Conservation (phyloP, 1,139 yeast species). For the Williopsis jadinii region DNA sequence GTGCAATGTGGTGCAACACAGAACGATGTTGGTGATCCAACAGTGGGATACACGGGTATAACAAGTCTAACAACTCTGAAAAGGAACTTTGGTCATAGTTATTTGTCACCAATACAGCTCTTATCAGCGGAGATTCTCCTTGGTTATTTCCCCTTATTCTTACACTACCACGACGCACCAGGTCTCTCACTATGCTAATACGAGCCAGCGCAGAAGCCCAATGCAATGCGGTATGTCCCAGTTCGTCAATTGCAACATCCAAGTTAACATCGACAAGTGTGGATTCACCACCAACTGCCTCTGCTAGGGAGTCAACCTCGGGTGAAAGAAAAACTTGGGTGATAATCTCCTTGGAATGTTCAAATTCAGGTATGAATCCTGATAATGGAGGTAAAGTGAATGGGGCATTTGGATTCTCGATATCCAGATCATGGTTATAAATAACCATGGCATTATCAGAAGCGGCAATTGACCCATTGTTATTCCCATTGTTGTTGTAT, state of each 20-base stretch:
- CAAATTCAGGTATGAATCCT: slow-evolving; percentile 31
- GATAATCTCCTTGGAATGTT: slow-evolving; percentile 48
- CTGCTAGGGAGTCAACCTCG: slow-evolving; percentile 30
- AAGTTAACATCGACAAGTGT: slow-evolving; percentile 20
- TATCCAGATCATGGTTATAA: slow-evolving; percentile 28
- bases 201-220: slow-evolving; percentile 96
- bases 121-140: slow-evolving; percentile 88
- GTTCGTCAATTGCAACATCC: slow-evolving; percentile 73
- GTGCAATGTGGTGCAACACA: slow-evolving; percentile 86
- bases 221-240: slow-evolving; percentile 90
- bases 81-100: slow-evolving; percentile 73
- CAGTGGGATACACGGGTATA: slow-evolving; percentile 70
- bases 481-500: not conserved
- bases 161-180: slow-evolving; percentile 59
- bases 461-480: not conserved
- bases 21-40: slow-evolving; percentile 77
- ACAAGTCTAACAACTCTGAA: slow-evolving; percentile 59
- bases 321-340: slow-evolving; percentile 48
- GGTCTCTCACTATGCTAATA: slow-evolving; percentile 60
- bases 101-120: slow-evolving; percentile 85
- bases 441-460: slow-evolving; percentile 12
- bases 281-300: slow-evolving; percentile 32
- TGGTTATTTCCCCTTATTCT: slow-evolving; percentile 67
- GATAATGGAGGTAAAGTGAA: slow-evolving; percentile 49
- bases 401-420: slow-evolving; percentile 41